A percentile compares a stretch with the other conserved stretches of the same genome.
Evolutionary conservation across 306 rosid genomes (phyloP).

Genomic region (Cicer cuneatum): DNA sequence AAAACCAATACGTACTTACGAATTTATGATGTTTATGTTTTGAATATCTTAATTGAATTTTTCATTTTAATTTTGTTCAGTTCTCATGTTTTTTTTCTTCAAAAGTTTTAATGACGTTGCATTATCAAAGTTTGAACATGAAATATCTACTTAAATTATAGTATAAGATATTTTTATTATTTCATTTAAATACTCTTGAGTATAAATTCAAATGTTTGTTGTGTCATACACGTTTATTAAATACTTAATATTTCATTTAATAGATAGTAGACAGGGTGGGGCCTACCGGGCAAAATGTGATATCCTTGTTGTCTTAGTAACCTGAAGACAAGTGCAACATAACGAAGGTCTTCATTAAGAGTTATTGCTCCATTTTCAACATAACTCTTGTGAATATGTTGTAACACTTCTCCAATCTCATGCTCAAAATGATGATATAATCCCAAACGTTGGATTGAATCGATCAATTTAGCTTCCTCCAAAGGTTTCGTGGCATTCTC

Average conservation of each 20-base stretch:
- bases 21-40: neutral
- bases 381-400: conserved; percentile 2
- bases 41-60: neutral
- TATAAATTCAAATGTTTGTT: neutral
- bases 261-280: neutral
- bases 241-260: neutral
- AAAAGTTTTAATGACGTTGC: too few species aligned
- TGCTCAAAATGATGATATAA: conserved; percentile 27
- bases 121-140: too few species aligned
- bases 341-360: neutral
- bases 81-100: neutral
- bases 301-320: conserved; percentile 36
- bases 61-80: neutral
- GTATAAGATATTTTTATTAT: too few species aligned
- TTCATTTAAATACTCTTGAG: too few species aligned
- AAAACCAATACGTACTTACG: neutral
- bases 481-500: neutral
- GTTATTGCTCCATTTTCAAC: conserved; percentile 10
- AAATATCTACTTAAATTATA: too few species aligned
- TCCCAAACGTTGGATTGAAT: conserved; percentile 33
- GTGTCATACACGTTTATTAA: neutral
- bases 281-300: neutral
- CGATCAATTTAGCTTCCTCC: conserved; percentile 7
- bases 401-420: conserved; percentile 24
- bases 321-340: conserved; percentile 21